phyloP scores from a whole-genome alignment of 768 basidiomycete genomes.

The Boletales sp. region DNA sequence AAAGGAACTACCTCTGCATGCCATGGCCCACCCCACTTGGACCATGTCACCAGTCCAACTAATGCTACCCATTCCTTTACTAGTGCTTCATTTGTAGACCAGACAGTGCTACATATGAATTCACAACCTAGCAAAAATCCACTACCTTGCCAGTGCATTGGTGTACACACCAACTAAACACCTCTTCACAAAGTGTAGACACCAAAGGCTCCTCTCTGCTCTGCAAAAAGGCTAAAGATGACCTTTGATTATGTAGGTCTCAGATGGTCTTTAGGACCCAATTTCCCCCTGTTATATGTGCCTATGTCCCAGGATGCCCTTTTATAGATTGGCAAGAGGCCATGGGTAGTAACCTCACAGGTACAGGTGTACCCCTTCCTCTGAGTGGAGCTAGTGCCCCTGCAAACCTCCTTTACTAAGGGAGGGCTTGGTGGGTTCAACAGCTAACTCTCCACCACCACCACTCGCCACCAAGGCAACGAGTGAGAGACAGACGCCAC shows the following conservation, averaged over 20 bases:
- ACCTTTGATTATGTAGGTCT: constrained; percentile 1
- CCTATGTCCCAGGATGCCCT: constrained; percentile 1
- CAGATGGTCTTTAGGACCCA: constrained; percentile 2
- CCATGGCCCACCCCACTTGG: no score
- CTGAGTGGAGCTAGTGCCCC: not conserved
- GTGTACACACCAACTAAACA: not conserved
- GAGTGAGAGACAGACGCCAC: not conserved
- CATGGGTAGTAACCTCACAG: not conserved
- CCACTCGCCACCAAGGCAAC: not conserved
- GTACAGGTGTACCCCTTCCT: not conserved
- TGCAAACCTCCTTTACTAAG: constrained; percentile 3
- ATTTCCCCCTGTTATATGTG: not conserved
- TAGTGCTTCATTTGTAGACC: constrained; percentile 1
- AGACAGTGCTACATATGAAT: not conserved
- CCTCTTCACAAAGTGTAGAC: not conserved
- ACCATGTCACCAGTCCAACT: not conserved
- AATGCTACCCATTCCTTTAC: constrained; percentile 2
- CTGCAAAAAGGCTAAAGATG: not conserved
- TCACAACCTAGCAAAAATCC: not conserved
- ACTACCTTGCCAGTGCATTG: not conserved
- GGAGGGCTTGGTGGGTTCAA: not conserved
- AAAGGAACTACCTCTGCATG: no score
- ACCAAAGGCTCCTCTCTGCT: no score
- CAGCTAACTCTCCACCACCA: not conserved
- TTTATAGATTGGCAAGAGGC: not conserved